A percentile compares a stretch with the other conserved stretches of the same genome.
Conservation (phyloP, 1,284 basidiomycete species). For the Austroboletus niveus region DNA sequence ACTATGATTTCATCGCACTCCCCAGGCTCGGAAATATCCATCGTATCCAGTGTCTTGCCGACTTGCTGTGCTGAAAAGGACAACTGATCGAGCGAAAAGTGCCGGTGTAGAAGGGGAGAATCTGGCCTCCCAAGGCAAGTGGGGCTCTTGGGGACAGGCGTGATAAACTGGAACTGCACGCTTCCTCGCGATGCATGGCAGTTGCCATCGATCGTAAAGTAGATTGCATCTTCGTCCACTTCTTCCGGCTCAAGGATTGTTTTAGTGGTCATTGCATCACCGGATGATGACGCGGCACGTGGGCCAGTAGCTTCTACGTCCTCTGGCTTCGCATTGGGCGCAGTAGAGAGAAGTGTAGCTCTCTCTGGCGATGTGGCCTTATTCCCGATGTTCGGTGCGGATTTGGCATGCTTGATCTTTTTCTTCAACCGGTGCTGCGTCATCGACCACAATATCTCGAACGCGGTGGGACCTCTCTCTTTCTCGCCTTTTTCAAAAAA, state of each 20-base stretch:
- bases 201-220: conserved; percentile 29
- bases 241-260: conserved; percentile 2
- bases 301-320: background rate
- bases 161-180: conserved; percentile 22
- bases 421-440: conserved; percentile 21
- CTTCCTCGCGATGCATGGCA: conserved; percentile 24
- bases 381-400: conserved; percentile 25
- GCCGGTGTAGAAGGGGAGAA: conserved; percentile 25
- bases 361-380: background rate
- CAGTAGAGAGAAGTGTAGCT: background rate
- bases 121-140: conserved; percentile 15
- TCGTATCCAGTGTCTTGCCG: background rate
- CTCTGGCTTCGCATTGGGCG: background rate
- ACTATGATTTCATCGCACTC: conserved; percentile 2
- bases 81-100: conserved; percentile 23
- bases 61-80: conserved; percentile 4
- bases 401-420: conserved; percentile 24
- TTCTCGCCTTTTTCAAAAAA: conserved; percentile 2
- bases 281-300: background rate
- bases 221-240: conserved; percentile 23
- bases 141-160: conserved; percentile 22
- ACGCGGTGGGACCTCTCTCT: conserved; percentile 7
- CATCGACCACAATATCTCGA: conserved; percentile 10
- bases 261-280: background rate
- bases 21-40: background rate